Conservation (phyloP, 2,329 filamentous ascomycete genomes). For the Microcyclospora tardicrescens region DNA sequence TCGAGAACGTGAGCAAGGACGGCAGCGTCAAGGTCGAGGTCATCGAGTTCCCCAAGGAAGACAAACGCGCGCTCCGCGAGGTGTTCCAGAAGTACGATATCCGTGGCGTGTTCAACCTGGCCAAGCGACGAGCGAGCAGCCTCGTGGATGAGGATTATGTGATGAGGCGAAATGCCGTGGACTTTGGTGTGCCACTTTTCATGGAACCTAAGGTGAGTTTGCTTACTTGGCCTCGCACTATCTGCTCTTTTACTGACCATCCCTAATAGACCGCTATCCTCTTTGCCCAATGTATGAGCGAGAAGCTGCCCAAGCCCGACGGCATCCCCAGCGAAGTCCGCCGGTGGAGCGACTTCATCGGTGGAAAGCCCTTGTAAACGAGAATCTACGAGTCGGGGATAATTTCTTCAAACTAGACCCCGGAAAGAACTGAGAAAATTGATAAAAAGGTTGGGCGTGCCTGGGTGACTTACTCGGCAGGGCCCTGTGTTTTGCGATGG, state of each 20-base stretch:
- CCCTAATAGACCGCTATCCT: slow-evolving; percentile 69
- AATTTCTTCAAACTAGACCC: too few species aligned
- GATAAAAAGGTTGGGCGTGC: too few species aligned
- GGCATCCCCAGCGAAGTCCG: slow-evolving; percentile 85
- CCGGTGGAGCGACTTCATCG: slow-evolving; percentile 91
- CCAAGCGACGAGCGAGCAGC: slow-evolving; percentile 69
- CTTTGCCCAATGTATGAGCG: slow-evolving; percentile 92
- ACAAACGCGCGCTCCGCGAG: slow-evolving; percentile 87
- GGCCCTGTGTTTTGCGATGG: too few species aligned
- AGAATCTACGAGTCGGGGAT: too few species aligned
- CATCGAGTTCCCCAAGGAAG: slow-evolving; percentile 91
- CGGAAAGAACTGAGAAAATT: too few species aligned
- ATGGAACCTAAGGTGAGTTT: slow-evolving; percentile 87
- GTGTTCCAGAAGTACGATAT: slow-evolving; percentile 97
- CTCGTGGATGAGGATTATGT: slow-evolving; percentile 90
- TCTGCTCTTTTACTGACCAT: slow-evolving; percentile 3
- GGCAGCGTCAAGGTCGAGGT: slow-evolving; percentile 61
- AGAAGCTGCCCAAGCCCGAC: slow-evolving; percentile 80
- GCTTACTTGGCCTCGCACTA: not conserved
- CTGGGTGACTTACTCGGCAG: too few species aligned
- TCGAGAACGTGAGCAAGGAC: slow-evolving; percentile 56
- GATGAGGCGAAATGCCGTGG: slow-evolving; percentile 87
- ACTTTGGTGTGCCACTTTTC: slow-evolving; percentile 94
- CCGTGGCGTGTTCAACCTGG: slow-evolving; percentile 88
- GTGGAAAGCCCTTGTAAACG: slow-evolving; percentile 58